These are phyloP conservation scores for Mycena galopus DNA, from an alignment of 768 basidiomycete genomes.

Conservation along the genomic window DNA sequence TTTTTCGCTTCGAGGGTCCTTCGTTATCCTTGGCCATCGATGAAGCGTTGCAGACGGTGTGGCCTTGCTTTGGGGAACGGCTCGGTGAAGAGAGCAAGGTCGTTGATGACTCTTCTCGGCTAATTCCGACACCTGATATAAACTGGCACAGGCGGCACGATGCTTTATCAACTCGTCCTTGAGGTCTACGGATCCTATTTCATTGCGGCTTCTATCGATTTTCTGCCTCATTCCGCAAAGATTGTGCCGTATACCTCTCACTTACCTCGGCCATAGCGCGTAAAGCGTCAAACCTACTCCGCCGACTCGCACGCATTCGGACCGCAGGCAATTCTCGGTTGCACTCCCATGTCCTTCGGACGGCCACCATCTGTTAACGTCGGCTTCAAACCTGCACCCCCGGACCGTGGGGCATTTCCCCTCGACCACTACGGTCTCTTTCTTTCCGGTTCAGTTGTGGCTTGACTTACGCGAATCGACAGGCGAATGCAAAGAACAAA, in stretches of 20 bases:
- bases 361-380: conserved; percentile 89
- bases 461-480: conserved; percentile 16
- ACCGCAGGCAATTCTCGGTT: too few relatives aligned
- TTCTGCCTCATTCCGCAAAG: background rate
- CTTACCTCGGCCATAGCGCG: background rate
- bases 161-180: background rate
- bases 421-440: conserved; percentile 89
- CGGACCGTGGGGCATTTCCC: conserved; percentile 92
- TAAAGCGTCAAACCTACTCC: background rate
- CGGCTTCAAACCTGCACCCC: conserved; percentile 80
- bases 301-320: too few relatives aligned
- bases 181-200: too few relatives aligned
- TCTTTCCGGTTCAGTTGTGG: background rate
- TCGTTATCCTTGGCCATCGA: conserved; percentile 32
- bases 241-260: background rate
- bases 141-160: background rate
- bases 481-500: conserved; percentile 92
- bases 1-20: conserved; percentile 59
- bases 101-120: background rate
- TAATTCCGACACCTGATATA: background rate
- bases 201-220: background rate
- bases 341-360: conserved; percentile 83
- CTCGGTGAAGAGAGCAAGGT: too few relatives aligned
- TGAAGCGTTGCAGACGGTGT: too few relatives aligned
- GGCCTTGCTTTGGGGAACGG: too few relatives aligned